Conservation (phyloP, 345 rosid genomes). For the Camelina hispida region DNA sequence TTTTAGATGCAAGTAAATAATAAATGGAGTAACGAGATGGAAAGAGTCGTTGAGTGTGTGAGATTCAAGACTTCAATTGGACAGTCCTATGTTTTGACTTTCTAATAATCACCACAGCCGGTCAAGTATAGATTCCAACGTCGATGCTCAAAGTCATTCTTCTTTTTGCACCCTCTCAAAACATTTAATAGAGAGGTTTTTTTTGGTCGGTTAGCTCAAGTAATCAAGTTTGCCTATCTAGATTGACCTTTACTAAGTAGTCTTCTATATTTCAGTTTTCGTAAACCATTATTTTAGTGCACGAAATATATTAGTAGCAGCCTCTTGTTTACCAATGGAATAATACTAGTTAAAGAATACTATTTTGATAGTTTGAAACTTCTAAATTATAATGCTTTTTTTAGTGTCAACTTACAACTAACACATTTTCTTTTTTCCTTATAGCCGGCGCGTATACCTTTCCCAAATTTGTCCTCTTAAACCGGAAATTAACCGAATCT, state of each 20-base stretch:
- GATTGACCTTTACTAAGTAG: not conserved
- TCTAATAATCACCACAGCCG: not conserved
- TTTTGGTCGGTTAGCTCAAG: too few relatives aligned
- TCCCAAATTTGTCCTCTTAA: slow-evolving; percentile 14
- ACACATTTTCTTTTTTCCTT: slow-evolving; percentile 3
- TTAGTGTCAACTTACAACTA: not conserved
- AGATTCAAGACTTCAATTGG: slow-evolving; percentile 19
- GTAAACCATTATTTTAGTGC: not conserved
- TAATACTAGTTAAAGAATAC: not conserved
- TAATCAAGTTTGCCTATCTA: not conserved
- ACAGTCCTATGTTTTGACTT: slow-evolving; percentile 33
- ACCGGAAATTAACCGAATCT: slow-evolving; percentile 11
- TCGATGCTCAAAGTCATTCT: not conserved
- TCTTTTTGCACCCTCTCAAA: slow-evolving; percentile 5
- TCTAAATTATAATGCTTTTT: not conserved
- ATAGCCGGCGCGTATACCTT: slow-evolving; percentile 23
- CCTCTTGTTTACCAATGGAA: slow-evolving; percentile 1
- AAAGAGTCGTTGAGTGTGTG: slow-evolving; percentile 21
- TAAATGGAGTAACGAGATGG: slow-evolving; percentile 36
- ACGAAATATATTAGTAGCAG: not conserved
- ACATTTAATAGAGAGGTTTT: not conserved
- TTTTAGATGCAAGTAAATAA: slow-evolving; percentile 18
- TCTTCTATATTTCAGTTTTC: not conserved
- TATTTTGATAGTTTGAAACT: not conserved
- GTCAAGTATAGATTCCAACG: slow-evolving; percentile 1